These are phyloP conservation scores for Cyberlindnera americana DNA, from an alignment of 805 yeast species.

Conservation along the genomic window DNA sequence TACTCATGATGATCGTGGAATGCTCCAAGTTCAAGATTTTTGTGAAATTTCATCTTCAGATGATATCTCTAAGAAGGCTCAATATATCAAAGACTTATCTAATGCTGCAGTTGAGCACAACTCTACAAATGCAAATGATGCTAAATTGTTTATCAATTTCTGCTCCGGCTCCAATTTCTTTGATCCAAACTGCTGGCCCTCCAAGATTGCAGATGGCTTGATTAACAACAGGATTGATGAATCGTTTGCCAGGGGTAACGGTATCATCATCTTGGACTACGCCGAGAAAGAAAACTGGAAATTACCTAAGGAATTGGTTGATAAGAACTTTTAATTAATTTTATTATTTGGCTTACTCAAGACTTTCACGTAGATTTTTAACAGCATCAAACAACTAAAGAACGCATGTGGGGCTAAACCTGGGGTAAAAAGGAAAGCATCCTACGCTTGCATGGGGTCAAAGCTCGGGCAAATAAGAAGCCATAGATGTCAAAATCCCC, in stretches of 20 bases:
- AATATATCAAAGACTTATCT: constrained; percentile 53
- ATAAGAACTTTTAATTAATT: constrained; percentile 39
- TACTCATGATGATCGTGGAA: constrained; percentile 60
- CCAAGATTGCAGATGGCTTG: constrained; percentile 54
- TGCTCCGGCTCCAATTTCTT: constrained; percentile 73
- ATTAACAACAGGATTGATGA: constrained; percentile 40
- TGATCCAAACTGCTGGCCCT: constrained; percentile 73
- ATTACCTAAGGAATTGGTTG: constrained; percentile 46
- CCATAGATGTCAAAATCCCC: too few species aligned
- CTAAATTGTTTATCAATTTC: constrained; percentile 66
- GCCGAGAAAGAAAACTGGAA: constrained; percentile 61
- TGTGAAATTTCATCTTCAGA: constrained; percentile 54
- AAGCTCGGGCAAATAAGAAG: too few species aligned
- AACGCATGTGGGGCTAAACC: too few species aligned
- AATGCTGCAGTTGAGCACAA: constrained; percentile 50
- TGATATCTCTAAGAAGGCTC: constrained; percentile 55
- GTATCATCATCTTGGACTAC: constrained; percentile 66
- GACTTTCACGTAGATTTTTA: background rate
- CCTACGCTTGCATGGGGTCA: too few species aligned
- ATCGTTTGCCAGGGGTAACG: constrained; percentile 52
- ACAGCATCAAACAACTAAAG: too few species aligned
- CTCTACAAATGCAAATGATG: constrained; percentile 38
- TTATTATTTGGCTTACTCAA: background rate
- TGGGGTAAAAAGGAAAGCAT: too few species aligned
- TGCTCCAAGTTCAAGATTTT: constrained; percentile 66